Evolutionary conservation across 2,329 filamentous ascomycete genomes (phyloP).

Genomic region (Fusarium beomiforme): DNA sequence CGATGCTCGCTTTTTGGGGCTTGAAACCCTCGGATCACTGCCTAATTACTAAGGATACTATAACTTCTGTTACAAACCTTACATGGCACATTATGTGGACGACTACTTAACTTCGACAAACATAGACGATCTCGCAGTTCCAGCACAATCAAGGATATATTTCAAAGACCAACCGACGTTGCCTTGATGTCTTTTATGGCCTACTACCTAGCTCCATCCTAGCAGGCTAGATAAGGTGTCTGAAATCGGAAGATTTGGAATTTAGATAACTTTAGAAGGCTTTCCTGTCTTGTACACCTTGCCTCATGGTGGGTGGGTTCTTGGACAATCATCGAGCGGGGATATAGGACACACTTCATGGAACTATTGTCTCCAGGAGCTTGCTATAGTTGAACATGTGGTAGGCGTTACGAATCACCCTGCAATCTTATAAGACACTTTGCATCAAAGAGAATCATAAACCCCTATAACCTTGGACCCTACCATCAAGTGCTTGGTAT

Average conservation of each 20-base stretch:
- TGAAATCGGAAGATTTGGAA: background rate
- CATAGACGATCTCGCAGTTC: background rate
- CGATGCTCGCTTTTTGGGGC: background rate
- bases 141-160: background rate
- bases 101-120: background rate
- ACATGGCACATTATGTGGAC: background rate
- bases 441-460: background rate
- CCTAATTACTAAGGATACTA: background rate
- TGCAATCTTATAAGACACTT: background rate
- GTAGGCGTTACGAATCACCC: constrained; percentile 26
- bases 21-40: background rate
- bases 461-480: background rate
- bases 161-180: background rate
- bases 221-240: background rate
- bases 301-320: background rate
- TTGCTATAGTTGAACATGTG: constrained; percentile 16
- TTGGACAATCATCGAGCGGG: too few relatives aligned
- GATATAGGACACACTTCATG: background rate
- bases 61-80: background rate
- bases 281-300: background rate
- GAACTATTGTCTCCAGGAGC: background rate
- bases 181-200: too few relatives aligned
- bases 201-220: background rate
- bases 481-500: background rate
- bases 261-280: background rate